Evolutionary conservation across 225 moss, liverwort and hornwort species (phyloP).

Genomic region (Pseudoscleropodium purum): DNA sequence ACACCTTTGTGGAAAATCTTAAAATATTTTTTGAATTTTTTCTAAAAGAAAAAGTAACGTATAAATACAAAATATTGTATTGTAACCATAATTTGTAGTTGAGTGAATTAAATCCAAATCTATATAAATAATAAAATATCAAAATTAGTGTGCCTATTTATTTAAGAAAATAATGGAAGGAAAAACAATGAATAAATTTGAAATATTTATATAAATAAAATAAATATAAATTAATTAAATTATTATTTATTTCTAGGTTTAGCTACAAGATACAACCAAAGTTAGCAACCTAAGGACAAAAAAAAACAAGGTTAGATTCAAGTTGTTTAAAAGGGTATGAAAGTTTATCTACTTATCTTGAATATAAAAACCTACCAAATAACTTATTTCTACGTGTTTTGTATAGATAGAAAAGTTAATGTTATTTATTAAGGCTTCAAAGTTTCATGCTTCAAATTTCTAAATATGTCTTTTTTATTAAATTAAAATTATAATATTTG

Average conservation of each 20-base stretch:
- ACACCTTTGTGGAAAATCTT: background rate
- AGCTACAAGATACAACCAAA: background rate
- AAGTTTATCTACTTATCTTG: background rate
- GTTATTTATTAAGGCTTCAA: background rate
- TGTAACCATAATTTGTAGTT: background rate
- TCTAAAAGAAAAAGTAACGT: background rate
- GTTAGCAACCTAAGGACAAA: fast-evolving
- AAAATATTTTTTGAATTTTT: too few species aligned
- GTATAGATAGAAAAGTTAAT: background rate
- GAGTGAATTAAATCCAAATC: background rate
- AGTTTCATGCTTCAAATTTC: background rate
- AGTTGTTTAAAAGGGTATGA: background rate
- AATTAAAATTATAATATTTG: fast-evolving
- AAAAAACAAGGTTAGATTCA: fast-evolving
- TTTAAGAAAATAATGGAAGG: background rate
- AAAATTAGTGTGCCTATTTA: fast-evolving
- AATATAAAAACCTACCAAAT: background rate
- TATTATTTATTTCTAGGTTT: background rate
- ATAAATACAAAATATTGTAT: background rate
- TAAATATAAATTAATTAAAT: too few species aligned
- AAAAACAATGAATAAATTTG: background rate
- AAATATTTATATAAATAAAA: background rate
- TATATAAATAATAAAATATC: background rate
- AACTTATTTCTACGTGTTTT: too few species aligned
- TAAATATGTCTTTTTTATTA: background rate